Evolutionary conservation across 2,329 filamentous ascomycete genomes (phyloP).

Genomic region (Ceratocystis eucalypticola): DNA sequence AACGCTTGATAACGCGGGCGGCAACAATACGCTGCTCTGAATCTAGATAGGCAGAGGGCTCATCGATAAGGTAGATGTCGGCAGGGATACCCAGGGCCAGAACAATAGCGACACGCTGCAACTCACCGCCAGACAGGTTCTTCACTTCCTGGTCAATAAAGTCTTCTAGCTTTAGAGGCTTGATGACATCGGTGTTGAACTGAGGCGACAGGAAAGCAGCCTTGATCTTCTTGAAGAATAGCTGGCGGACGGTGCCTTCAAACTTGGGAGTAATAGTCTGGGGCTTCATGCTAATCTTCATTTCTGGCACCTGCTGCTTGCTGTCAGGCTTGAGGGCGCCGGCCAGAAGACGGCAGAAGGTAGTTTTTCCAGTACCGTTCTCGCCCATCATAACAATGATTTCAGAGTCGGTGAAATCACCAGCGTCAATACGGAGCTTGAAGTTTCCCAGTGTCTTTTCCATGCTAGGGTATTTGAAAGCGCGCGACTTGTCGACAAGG

Average conservation of each 20-base stretch:
- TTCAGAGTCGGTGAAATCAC: conserved; percentile 91
- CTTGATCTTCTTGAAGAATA: conserved; percentile 99
- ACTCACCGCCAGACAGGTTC: conserved; percentile 96
- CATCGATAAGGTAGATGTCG: conserved; percentile 97
- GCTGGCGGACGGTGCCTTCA: conserved; percentile 85
- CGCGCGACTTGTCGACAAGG: conserved; percentile 67
- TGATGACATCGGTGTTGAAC: conserved; percentile 99
- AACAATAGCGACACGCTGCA: conserved; percentile 97
- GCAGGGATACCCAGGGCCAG: conserved; percentile 89
- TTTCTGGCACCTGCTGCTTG: conserved; percentile 63
- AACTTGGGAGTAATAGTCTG: conserved; percentile 99
- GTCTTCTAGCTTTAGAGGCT: conserved; percentile 96
- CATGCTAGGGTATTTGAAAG: conserved; percentile 80
- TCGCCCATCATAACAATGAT: conserved; percentile 99
- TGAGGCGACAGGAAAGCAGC: conserved; percentile 89
- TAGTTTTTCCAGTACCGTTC: conserved; percentile 98
- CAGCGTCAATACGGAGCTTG: conserved; percentile 65
- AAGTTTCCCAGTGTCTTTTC: conserved; percentile 86
- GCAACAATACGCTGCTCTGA: conserved; percentile 98
- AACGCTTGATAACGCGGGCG: conserved; percentile 94
- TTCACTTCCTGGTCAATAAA: conserved; percentile 99
- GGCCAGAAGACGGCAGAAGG: conserved; percentile 91
- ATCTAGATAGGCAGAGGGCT: conserved; percentile 93
- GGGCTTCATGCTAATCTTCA: conserved; percentile 99
- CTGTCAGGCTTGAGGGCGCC: conserved; percentile 86